These are phyloP conservation scores for Cryptococcus neoformans DNA, from an alignment of 1,284 basidiomycete species.

Conservation along the genomic window DNA sequence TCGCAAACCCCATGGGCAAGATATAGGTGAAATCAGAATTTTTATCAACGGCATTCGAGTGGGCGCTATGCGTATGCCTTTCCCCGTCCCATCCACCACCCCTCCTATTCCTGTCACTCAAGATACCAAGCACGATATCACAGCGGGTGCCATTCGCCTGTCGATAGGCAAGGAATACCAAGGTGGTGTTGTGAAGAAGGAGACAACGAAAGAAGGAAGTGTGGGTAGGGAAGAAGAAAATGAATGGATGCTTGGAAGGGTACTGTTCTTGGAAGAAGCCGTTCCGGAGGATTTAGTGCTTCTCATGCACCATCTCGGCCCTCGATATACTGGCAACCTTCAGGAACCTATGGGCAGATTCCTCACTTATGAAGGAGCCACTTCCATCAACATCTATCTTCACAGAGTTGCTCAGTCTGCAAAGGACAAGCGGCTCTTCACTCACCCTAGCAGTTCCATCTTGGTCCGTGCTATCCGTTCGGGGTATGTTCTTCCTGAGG, in stretches of 20 bases:
- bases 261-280: slow-evolving; percentile 42
- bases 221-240: slow-evolving; percentile 39
- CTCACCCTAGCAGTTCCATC: slow-evolving; percentile 29
- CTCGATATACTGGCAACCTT: slow-evolving; percentile 46
- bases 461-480: slow-evolving; percentile 46
- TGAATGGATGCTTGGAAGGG: slow-evolving; percentile 44
- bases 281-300: slow-evolving; percentile 44
- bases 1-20: slow-evolving; percentile 28
- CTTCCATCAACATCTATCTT: slow-evolving; percentile 48
- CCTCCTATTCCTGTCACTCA: slow-evolving; percentile 10
- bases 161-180: slow-evolving; percentile 18
- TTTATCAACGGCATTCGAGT: slow-evolving; percentile 43
- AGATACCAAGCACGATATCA: slow-evolving; percentile 4
- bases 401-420: slow-evolving; percentile 33
- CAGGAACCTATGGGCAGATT: slow-evolving; percentile 48
- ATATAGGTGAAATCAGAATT: slow-evolving; percentile 34
- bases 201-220: not conserved
- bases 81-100: slow-evolving; percentile 21
- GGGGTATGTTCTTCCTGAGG: slow-evolving; percentile 43
- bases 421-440: slow-evolving; percentile 31
- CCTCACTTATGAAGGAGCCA: slow-evolving; percentile 49
- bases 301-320: slow-evolving; percentile 47
- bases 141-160: slow-evolving; percentile 23
- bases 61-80: slow-evolving; percentile 35
- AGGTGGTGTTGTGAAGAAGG: slow-evolving; percentile 6